Base-by-base conservation (phyloP, 768 basidiomycete species). In the Daedaleopsis sinensis region DNA sequence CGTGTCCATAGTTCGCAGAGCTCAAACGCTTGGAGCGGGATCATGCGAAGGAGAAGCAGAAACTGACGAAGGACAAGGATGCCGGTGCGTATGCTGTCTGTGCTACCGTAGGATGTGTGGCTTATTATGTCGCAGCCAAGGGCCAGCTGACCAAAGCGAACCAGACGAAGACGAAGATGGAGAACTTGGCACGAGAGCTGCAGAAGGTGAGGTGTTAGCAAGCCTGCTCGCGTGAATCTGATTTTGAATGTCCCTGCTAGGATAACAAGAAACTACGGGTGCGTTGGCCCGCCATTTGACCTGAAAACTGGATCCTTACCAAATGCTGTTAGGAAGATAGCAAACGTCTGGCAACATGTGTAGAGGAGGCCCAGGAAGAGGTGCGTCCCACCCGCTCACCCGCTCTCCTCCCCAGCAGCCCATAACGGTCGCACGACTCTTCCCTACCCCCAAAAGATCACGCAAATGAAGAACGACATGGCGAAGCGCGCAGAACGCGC, bases 31-130 rank as follows among this genome's bases (percentile, higher is more conserved):
- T 91, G 70, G 93, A 95, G 75, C 84, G 93, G 65, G 93, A 94
- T 71, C 90, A 94, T 69, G 88, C 92, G 43, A 94, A 92, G 76
- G 93, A 94, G 80, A 94, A 91, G 74, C 93, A 94, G 78, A 94
- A 94, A 70, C 79, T 94, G 35, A 80, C 84, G 52, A 94, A 94
- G 77, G 93, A 95, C 79, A 94, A 94, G 78, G 93, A 94, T 76
- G 85, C 91, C 65, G 91, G 91, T 92, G 57, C 48, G 77, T 73
- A 71, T 39, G 15, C 21, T 44, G 3, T 43, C 5, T 27, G 10
- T 8, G 62, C 38, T 50, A 50, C 54, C 44, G 35, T 56, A 8
- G 11, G 0, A n/a, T 12, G 23, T 35, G n/a, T n/a, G n/a, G n/a
- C n/a, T 23, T 43, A 8, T 35, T 37, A 21, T 16, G 18, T 24